Conservation (phyloP, 2,329 filamentous ascomycete genomes). For the Fusarium subtropicale region DNA sequence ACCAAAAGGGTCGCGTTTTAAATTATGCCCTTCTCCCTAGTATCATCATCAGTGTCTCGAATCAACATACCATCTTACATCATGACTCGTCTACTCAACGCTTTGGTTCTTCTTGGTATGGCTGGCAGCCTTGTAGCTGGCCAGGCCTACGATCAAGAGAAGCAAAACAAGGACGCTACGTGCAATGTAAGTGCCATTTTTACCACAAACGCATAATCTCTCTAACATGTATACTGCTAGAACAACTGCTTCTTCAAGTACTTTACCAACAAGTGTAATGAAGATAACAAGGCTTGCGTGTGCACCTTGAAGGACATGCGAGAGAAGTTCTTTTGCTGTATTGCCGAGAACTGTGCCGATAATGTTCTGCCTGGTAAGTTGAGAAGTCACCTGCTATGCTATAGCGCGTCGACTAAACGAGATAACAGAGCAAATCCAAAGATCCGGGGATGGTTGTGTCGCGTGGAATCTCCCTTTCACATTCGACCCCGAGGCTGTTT, state of each 20-base stretch:
- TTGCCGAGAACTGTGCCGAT: neutral
- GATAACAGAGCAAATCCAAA: neutral
- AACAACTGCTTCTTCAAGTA: constrained; percentile 13
- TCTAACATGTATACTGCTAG: neutral
- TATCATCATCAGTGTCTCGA: neutral
- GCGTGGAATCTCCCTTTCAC: neutral
- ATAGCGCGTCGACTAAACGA: neutral
- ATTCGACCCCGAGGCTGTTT: constrained; percentile 10
- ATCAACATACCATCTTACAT: too few species aligned
- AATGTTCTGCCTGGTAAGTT: constrained; percentile 7
- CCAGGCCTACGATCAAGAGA: constrained; percentile 6
- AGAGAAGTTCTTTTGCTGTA: constrained; percentile 13
- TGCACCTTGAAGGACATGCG: constrained; percentile 9
- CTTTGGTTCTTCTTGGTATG: neutral
- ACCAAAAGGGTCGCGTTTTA: neutral
- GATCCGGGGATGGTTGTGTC: neutral
- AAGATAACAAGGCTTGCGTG: constrained; percentile 5
- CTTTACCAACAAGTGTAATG: constrained; percentile 19
- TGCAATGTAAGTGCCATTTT: neutral
- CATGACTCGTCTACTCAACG: constrained; percentile 2
- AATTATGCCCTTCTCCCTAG: neutral
- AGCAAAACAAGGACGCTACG: constrained; percentile 4
- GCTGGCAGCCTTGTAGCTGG: neutral
- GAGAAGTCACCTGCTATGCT: fast-evolving
- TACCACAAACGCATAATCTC: fast-evolving